Conservation (phyloP, 768 basidiomycete genomes). For the Glaciozyma antarctica region DNA sequence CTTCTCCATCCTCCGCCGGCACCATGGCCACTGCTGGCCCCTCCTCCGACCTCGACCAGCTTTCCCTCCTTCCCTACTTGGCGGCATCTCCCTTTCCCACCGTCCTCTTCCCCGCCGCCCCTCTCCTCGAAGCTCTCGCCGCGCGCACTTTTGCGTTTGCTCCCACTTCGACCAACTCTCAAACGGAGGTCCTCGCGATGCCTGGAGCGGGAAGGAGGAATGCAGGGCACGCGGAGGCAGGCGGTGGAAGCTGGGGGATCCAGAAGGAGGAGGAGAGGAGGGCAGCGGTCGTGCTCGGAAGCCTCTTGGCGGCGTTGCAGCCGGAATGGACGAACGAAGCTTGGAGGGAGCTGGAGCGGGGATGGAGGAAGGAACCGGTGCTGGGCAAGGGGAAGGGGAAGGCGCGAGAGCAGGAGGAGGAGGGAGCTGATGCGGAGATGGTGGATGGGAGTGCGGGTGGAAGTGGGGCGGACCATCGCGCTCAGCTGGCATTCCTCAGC, state of each 20-base stretch:
- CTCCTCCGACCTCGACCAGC: neutral
- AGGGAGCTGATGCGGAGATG: neutral
- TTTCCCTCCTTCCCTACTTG: constrained; percentile 23
- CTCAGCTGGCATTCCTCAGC: neutral
- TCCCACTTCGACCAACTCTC: neutral
- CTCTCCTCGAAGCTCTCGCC: constrained; percentile 17
- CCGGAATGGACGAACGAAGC: neutral
- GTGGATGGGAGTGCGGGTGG: neutral
- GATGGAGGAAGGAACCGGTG: too few species aligned
- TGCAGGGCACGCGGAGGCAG: neutral
- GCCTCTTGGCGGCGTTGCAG: neutral
- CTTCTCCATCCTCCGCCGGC: too few species aligned
- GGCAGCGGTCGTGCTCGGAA: neutral
- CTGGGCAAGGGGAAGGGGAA: too few species aligned
- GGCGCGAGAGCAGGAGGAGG: neutral
- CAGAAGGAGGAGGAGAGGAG: neutral
- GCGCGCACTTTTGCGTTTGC: neutral
- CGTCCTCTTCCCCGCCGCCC: constrained; percentile 13
- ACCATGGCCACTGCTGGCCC: too few species aligned
- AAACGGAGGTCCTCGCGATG: neutral
- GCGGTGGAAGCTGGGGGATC: too few species aligned
- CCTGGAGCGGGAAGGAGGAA: neutral
- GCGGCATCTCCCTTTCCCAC: neutral
- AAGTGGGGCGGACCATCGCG: neutral
- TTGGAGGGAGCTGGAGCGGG: too few species aligned